These are phyloP conservation scores for Cordyceps tenuipes DNA, from an alignment of 2,329 filamentous ascomycete genomes.

Conservation along the genomic window DNA sequence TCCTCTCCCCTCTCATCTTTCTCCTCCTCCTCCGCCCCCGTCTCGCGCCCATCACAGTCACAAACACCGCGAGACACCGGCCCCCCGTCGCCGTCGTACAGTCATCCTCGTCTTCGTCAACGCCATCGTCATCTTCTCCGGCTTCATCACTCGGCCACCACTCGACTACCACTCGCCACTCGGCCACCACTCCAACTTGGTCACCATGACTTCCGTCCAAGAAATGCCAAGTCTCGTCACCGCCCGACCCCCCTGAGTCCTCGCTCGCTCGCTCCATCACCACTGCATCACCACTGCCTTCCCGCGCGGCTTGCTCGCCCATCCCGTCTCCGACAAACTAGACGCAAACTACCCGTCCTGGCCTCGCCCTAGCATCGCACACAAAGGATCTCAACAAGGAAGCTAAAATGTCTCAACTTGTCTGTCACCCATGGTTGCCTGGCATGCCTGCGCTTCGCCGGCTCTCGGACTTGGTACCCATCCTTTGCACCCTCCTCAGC, in stretches of 20 bases:
- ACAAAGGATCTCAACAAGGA: neutral
- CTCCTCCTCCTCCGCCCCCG: neutral
- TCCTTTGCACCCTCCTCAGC: neutral
- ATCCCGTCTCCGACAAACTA: neutral
- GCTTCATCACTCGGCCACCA: no score
- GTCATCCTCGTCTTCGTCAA: no score
- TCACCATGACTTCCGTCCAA: neutral
- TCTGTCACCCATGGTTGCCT: neutral
- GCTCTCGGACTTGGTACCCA: neutral
- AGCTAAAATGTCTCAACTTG: conserved; percentile 4
- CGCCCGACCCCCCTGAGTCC: no score
- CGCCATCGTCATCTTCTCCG: no score
- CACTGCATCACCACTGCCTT: no score
- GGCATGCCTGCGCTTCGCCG: no score
- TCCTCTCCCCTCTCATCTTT: no score
- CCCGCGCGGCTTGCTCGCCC: neutral
- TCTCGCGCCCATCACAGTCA: neutral
- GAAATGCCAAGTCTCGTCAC: neutral
- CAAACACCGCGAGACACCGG: neutral
- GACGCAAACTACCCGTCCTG: neutral
- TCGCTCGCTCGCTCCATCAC: no score
- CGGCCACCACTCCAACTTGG: no score
- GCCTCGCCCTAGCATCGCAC: neutral
- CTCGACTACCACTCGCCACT: no score
- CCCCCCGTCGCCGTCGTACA: neutral